Conservation (phyloP, 768 basidiomycete genomes). For the Chalciporus sphaerocephalus region DNA sequence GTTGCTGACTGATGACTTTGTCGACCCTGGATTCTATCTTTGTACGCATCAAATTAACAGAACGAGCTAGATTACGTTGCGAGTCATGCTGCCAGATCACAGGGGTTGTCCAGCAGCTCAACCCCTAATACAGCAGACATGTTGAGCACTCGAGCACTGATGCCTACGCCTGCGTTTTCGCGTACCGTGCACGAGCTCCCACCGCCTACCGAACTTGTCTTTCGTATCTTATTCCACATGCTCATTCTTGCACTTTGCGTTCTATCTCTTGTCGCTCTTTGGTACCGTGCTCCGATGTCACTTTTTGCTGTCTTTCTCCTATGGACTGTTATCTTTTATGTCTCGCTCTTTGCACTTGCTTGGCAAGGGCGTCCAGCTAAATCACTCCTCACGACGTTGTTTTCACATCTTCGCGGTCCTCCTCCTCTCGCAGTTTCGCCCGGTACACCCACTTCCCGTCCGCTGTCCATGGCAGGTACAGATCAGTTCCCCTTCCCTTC, state of each 20-base stretch:
- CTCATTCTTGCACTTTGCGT: conserved; percentile 56
- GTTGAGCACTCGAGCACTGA: conserved; percentile 39
- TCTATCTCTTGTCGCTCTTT: conserved; percentile 55
- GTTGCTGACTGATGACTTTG: conserved; percentile 20
- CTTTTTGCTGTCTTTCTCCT: conserved; percentile 62
- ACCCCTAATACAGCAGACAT: conserved; percentile 53
- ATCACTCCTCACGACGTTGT: conserved; percentile 52
- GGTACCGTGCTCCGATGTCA: conserved; percentile 49
- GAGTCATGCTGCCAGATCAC: conserved; percentile 51
- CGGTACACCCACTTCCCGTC: conserved; percentile 35
- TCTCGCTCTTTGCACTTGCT: conserved; percentile 47
- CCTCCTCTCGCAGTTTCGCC: conserved; percentile 31
- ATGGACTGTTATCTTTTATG: conserved; percentile 59
- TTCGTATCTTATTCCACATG: conserved; percentile 53
- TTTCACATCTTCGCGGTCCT: conserved; percentile 41
- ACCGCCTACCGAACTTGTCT: conserved; percentile 32
- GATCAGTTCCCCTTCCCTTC: conserved; percentile 45
- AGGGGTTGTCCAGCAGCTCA: conserved; percentile 32
- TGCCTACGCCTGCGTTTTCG: conserved; percentile 27
- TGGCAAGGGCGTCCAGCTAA: conserved; percentile 54
- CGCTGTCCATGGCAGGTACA: conserved; percentile 37
- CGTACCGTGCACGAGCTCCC: conserved; percentile 32
- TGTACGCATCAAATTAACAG: conserved; percentile 34
- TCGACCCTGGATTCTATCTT: neutral
- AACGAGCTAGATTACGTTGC: conserved; percentile 70